These are phyloP conservation scores for Sungouiella thailandica DNA, from an alignment of 805 yeast species.

Conservation along the genomic window DNA sequence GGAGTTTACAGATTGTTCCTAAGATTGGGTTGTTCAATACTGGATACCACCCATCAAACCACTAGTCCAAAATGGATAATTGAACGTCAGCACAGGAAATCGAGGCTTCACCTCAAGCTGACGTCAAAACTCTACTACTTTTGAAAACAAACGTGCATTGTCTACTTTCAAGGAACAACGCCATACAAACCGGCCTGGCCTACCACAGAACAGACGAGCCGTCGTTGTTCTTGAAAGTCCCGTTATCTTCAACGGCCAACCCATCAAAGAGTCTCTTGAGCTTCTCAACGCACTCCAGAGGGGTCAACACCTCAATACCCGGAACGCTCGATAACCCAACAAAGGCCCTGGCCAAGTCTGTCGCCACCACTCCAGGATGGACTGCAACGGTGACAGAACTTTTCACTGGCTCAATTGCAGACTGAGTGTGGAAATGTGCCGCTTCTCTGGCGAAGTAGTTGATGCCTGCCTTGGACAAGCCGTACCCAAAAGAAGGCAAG, in stretches of 20 bases:
- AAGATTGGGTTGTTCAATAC: too few species aligned
- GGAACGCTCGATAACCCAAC: not conserved
- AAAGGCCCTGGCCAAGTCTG: conserved; percentile 19
- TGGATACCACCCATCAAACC: too few species aligned
- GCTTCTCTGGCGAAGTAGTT: not conserved
- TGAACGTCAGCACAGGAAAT: too few species aligned
- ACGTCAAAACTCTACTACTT: too few species aligned
- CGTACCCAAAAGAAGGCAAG: not conserved
- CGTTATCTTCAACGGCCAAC: conserved; percentile 18
- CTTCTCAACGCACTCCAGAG: conserved; percentile 19
- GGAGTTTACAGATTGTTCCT: too few species aligned
- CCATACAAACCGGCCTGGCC: too few species aligned
- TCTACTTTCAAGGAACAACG: too few species aligned
- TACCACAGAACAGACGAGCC: not conserved
- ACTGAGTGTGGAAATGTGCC: not conserved
- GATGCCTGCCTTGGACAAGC: conserved; percentile 1
- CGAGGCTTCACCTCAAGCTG: too few species aligned
- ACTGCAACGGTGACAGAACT: conserved; percentile 17
- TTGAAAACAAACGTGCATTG: too few species aligned
- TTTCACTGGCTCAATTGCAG: not conserved
- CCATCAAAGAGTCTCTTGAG: conserved; percentile 14
- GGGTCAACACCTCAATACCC: conserved; percentile 6
- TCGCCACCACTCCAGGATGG: conserved; percentile 37
- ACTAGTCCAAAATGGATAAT: too few species aligned
- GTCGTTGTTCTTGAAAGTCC: conserved; percentile 11